Conservation (phyloP, 257 asterid genomes). For the Plantago major region DNA sequence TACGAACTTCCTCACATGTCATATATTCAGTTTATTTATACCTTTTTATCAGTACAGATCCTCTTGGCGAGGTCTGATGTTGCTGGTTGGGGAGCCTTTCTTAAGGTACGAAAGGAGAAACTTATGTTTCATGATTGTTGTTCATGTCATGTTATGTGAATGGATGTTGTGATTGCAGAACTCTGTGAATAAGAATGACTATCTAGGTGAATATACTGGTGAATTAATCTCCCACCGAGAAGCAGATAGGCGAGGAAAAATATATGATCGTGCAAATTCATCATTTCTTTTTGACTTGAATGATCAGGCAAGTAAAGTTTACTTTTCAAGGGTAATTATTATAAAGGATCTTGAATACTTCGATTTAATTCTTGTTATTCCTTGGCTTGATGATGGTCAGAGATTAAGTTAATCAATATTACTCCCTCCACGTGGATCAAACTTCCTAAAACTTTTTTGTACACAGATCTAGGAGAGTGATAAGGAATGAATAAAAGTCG, state of each 20-base stretch:
- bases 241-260: constrained; percentile 97
- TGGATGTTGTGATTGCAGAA: constrained; percentile 41
- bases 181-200: constrained; percentile 81
- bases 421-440: too few relatives aligned
- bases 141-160: constrained; percentile 1
- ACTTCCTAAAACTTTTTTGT: too few relatives aligned
- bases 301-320: constrained; percentile 61
- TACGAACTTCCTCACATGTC: background rate
- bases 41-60: constrained; percentile 36
- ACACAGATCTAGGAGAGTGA: too few relatives aligned
- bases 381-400: too few relatives aligned
- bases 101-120: constrained; percentile 46
- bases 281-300: constrained; percentile 93
- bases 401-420: too few relatives aligned
- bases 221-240: constrained; percentile 90
- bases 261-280: constrained; percentile 87
- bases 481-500: too few relatives aligned
- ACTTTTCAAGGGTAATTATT: background rate
- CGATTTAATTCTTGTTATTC: background rate
- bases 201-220: constrained; percentile 97
- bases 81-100: constrained; percentile 99
- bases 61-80: constrained; percentile 81
- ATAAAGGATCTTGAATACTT: background rate
- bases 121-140: constrained; percentile 13
- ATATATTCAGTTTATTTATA: background rate